A percentile compares a stretch with the other conserved stretches of the same genome.
Evolutionary conservation across 169 alveolate species (phyloP).

Genomic region (Eimeria sp.): DNA sequence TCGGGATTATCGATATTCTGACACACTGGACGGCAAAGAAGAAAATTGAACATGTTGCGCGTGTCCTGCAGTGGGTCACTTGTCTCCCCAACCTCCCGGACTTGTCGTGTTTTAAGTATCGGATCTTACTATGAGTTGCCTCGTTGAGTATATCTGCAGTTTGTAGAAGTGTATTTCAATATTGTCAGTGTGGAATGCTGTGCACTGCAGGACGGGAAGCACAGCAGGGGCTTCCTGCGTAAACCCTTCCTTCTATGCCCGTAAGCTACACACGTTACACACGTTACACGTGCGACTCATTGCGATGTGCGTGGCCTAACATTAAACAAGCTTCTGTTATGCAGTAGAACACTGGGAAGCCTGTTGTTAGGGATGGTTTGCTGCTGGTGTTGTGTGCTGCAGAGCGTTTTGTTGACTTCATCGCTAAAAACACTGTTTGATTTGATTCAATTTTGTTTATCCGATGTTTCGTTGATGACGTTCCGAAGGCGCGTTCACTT

Average conservation of each 20-base stretch:
- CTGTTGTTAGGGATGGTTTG: not conserved
- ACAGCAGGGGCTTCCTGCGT: conserved; percentile 45
- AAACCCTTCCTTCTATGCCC: conserved; percentile 53
- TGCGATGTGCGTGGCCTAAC: not conserved
- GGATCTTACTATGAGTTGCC: not conserved
- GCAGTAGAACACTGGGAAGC: not conserved
- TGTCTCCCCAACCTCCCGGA: not conserved
- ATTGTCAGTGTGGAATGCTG: not conserved
- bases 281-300: not conserved
- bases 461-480: not conserved
- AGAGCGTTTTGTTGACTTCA: conserved; percentile 80
- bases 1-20: conserved; percentile 84
- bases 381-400: conserved; percentile 20
- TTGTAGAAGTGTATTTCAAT: not conserved
- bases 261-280: too few relatives aligned
- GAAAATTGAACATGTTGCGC: conserved; percentile 72
- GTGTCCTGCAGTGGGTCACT: conserved; percentile 79
- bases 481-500: not conserved
- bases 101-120: not conserved
- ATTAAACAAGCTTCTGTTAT: not conserved
- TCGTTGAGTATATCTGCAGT: not conserved
- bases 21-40: conserved; percentile 76
- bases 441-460: not conserved
- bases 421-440: conserved; percentile 62
- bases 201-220: conserved; percentile 62